Evolutionary conservation across 2,329 filamentous ascomycete genomes (phyloP), one percentile per base, ranked within the genome.

Genomic region (Fusarium hostae): DNA sequence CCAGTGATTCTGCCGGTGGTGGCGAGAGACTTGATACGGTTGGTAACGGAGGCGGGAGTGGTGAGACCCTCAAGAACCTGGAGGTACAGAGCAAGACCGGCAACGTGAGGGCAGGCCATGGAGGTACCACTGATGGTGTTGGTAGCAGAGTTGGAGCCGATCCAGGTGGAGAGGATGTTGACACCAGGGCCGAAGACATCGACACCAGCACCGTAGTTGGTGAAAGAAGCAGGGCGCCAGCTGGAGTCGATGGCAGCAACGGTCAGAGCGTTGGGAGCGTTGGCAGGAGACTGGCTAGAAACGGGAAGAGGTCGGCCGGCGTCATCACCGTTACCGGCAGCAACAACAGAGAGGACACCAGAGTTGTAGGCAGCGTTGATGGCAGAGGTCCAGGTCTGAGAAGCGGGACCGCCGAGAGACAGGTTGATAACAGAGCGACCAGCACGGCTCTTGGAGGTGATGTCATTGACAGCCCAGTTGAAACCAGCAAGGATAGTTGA

Each of bases 161-260:
- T 82, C 82, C 82, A 87, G 5, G 87, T 77, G 32, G 83, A 78
- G 5, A 81, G 45, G 54, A 86, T 78, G 28, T 68, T 67, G 9
- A 79, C 78, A 55, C 84, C 84, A 4, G 84, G 84, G 5, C 82
- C 84, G 44, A 83, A 81, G 39, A 86, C 72, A 58, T 85, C 81
- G 43, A 86, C 75, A 12, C 68, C 66, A 41, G 75, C 16, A n/a
- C 83, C 84, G 64, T 81, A 87, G 82, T 88, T 88, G 76, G 84
- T 86, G 79, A 82, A 86, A 34, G 75, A 76, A 60, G 85, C 80
- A 40, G 79, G 78, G 58, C 75, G 68, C 71, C 86, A 83, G 59
- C 65, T 73, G 24, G 62, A 73, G 70, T 81, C 79, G 47, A 82
- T 82, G 43, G 86, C 83, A 57, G 83, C 86, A 47, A 88, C 85